Conservation (phyloP, 495 filamentous ascomycete species). For the Rostrohypoxylon terebratum region DNA sequence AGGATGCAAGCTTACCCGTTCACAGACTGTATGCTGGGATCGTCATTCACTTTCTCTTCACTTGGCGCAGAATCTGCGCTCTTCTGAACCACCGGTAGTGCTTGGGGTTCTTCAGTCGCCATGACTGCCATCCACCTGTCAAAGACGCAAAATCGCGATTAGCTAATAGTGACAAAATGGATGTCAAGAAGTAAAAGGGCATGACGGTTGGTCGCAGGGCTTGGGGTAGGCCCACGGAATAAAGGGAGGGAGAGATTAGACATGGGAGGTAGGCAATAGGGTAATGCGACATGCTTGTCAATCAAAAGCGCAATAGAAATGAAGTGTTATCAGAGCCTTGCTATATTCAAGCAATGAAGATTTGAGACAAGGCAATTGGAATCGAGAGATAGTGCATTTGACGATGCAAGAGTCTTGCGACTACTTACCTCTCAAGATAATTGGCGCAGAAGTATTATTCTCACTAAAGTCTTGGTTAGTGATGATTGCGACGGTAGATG, state of each 20-base stretch:
- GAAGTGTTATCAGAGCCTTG: background rate
- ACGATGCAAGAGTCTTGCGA: background rate
- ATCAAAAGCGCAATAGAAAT: background rate
- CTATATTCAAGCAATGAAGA: background rate
- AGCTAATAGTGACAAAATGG: background rate
- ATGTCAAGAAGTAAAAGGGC: background rate
- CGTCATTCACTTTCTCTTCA: constrained; percentile 35
- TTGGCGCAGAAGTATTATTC: background rate
- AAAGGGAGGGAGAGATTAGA: constrained; percentile 10
- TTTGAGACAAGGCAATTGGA: background rate
- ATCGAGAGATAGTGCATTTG: background rate
- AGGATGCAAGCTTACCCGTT: constrained; percentile 43
- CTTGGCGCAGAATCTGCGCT: constrained; percentile 10
- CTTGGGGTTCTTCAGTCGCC: constrained; percentile 48
- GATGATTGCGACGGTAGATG: background rate
- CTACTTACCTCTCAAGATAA: constrained; percentile 8
- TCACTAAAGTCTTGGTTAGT: constrained; percentile 19
- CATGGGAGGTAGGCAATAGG: background rate
- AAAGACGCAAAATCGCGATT: background rate
- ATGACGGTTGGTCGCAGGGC: background rate
- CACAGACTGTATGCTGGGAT: constrained; percentile 17
- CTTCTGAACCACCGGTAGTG: constrained; percentile 34
- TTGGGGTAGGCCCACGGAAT: background rate
- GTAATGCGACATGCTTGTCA: background rate
- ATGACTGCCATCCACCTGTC: constrained; percentile 46